Percentiles rank a stretch among this genome's conserved stretches.
These are phyloP conservation scores for Alloascoidea hylecoeti DNA, from an alignment of 805 yeast species.

Conservation along the genomic window DNA sequence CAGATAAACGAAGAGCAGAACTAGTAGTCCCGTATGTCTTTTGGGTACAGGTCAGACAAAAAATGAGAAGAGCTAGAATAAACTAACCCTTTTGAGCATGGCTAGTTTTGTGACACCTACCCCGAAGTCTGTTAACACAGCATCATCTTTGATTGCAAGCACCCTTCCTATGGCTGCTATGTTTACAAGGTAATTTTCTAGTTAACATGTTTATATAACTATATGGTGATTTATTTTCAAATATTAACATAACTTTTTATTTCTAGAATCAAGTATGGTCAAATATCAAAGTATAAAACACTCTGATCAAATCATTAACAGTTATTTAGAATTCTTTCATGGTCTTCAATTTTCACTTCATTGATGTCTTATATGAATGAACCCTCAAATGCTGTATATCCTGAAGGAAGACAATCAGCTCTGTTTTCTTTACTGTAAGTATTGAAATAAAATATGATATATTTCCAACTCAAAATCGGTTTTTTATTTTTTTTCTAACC, in stretches of 20 bases:
- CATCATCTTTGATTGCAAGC: conserved; percentile 1
- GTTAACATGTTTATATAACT: no score
- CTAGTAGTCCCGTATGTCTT: conserved; percentile 1
- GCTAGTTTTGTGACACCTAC: background rate
- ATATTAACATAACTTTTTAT: no score
- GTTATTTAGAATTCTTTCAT: background rate
- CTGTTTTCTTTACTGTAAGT: background rate
- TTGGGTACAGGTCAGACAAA: background rate
- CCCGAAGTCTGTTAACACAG: background rate
- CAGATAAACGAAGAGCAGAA: conserved; percentile 1
- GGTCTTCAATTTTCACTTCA: background rate
- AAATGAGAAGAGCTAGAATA: background rate
- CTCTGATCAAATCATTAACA: no score
- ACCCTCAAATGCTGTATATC: background rate
- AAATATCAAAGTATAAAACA: no score
- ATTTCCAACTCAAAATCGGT: background rate
- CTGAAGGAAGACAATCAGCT: background rate
- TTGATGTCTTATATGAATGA: background rate
- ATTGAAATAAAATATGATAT: background rate
- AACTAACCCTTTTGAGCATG: background rate
- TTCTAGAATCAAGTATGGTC: no score
- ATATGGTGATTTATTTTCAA: no score
- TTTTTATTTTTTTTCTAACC: background rate
- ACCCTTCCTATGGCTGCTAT: conserved; percentile 1
- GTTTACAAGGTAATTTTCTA: no score